Evolutionary conservation across 768 basidiomycete genomes (phyloP), one percentile per base, ranked within the genome.

Genomic region (Pisolithus marmoratus): DNA sequence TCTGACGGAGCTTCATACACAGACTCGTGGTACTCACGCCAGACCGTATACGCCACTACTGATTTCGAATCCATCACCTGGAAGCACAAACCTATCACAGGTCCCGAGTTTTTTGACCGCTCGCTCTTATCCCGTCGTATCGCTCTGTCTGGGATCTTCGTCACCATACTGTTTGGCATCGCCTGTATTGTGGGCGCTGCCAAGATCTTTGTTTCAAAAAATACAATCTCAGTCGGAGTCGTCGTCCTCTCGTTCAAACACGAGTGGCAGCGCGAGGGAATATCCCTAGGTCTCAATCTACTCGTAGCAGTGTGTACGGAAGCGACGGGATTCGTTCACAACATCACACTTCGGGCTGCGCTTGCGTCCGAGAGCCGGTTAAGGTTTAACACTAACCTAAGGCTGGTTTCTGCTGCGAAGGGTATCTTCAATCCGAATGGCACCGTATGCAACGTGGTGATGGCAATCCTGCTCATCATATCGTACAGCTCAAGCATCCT

Each of bases 401-500:
- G 66, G 27, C 49, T 69, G 24, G 57, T 67, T 3, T 55, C 61
- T 9, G 65, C 67, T 3, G 50, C 49, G 17, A 31, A 34, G 2
- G 56, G 64, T 3, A 52, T 24, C 31, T 51, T 54, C 6, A 63
- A 53, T 36, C 57, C 67, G 8, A 68, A 63, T 9, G 64, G 65
- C 42, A 56, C 58, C 5, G 2, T 45, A 8, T 62, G 49, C 2
- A 68, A 61, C 15, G 1, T 55, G 8, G 11, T 60, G 36, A 65
- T 65, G 66, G 54, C 59, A 24, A 40, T 65, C 40, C 58, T 67
- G 22, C 63, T 69, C 50, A 49, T 68, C 44, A 48, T 65, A 12
- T 67, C 67, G 27, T 67, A 65, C 23, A 57, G 57, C 26, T 67
- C 66, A 12, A 56, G 60, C 45, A 54, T 59, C 8, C 66, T 68